Conservation (phyloP, 257 asterid genomes). For the Orobanche coerulescens region DNA sequence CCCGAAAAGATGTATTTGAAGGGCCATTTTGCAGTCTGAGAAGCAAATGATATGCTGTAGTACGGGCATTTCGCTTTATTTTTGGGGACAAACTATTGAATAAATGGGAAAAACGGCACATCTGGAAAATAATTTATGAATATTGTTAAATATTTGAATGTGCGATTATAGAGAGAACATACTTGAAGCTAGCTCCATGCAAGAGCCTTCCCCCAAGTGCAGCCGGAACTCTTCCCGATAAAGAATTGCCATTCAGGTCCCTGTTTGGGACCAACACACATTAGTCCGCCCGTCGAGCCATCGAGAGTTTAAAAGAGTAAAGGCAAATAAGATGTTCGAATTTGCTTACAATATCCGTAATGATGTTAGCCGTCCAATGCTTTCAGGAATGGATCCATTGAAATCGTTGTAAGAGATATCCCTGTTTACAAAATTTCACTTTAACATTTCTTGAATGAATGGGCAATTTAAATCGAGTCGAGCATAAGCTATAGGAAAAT, state of each 20-base stretch:
- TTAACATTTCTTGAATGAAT: conserved; percentile 21
- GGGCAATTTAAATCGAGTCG: conserved; percentile 18
- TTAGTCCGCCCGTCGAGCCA: neutral
- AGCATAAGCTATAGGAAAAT: neutral
- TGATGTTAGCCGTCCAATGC: conserved; percentile 68
- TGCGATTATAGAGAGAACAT: no score
- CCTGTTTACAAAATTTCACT: conserved; percentile 41
- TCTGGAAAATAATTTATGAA: neutral
- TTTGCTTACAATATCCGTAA: conserved; percentile 64
- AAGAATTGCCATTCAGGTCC: conserved; percentile 84
- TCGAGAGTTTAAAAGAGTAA: neutral
- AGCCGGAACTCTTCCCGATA: conserved; percentile 80
- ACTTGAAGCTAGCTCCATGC: conserved; percentile 79
- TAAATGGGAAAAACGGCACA: neutral
- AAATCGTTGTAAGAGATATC: conserved; percentile 83
- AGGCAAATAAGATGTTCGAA: conserved; percentile 18
- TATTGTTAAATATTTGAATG: neutral
- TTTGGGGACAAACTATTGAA: neutral
- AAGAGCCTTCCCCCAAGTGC: conserved; percentile 89
- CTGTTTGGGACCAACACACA: conserved; percentile 32
- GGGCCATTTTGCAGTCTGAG: no score
- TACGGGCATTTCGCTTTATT: neutral
- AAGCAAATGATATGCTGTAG: neutral
- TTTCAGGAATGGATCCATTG: conserved; percentile 90
- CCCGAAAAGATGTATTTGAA: no score